Base-by-base conservation (phyloP, 306 rosid species). In the Sechiopsis laciniata region DNA sequence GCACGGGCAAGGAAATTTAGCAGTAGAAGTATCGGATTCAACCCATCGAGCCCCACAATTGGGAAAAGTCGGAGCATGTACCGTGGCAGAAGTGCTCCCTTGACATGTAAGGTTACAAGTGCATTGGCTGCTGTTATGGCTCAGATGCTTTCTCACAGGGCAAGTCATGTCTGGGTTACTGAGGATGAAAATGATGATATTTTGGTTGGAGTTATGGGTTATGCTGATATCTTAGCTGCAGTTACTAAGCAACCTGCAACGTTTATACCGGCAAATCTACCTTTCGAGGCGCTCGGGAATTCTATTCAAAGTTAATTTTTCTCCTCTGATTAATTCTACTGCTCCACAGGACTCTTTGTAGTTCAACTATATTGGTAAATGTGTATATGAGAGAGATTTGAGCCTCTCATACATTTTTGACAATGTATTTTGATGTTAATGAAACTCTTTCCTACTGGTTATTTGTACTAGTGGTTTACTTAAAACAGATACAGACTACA, bases 121-220 rank as follows among this genome's bases (percentile, higher is more conserved):
- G 91, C 99, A 65, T 77, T 95, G 83, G 97, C 99, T 17, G 92
- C 99, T 11, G 99, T 91, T n/a, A 80, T 95, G 97, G 99, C 99
- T 79, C 99, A 95, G 84, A 88, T 95, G 97, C 85, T 95, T 70
- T 95, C 99, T 10, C 98, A 94, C 75, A 81, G 97, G 70, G 98
- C 92, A 60, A 87, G 95, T 74, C 98, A 89, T 75, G 92, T 94
- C 14, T 94, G 99, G 97, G 97, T 91, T 71, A 85, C 90, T 0
- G 91, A 90, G 77, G 92, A 89, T 60, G 94, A 87, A 22, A 79
- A 77, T 24, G 97, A 94, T 0, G 96, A 94, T 46, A 71, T 89
- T 68, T 64, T 94, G 29, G 96, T 95, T 42, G 99, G 99, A 16
- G 91, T 95, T 32, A 86, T 95, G 66, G 95, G 96, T 50, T 91